A percentile compares a stretch with the other conserved stretches of the same genome.
Evolutionary conservation across 768 basidiomycete species (phyloP).

Genomic region (Rhizopogon vesiculosus): DNA sequence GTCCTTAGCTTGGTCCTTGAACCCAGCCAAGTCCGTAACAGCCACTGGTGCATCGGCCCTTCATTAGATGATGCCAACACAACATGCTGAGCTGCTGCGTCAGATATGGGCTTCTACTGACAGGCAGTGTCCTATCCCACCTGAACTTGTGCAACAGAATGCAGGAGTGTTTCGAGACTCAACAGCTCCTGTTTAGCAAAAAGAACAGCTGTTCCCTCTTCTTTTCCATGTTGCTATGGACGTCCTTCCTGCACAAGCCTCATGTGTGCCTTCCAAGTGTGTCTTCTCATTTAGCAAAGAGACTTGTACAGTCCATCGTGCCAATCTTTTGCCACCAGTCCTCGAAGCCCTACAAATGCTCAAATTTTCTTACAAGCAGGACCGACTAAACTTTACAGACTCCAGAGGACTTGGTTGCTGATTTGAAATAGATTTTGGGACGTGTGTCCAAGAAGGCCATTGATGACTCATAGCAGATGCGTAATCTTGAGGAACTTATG

Average conservation of each 20-base stretch:
- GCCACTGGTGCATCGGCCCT: too few relatives aligned
- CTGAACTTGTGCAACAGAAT: too few relatives aligned
- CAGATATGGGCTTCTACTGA: too few relatives aligned
- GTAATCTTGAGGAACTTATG: not conserved
- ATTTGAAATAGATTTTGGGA: not conserved
- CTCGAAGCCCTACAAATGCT: constrained; percentile 17
- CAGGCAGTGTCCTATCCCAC: too few relatives aligned
- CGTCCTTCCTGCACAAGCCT: constrained; percentile 16
- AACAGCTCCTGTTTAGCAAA: too few relatives aligned
- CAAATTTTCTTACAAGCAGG: constrained; percentile 11
- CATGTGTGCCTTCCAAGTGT: constrained; percentile 16
- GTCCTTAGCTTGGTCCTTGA: too few relatives aligned
- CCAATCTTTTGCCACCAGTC: constrained; percentile 11
- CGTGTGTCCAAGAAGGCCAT: not conserved
- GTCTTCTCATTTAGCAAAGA: constrained; percentile 24
- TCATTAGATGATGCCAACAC: too few relatives aligned
- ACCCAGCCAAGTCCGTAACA: too few relatives aligned
- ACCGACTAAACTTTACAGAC: not conserved
- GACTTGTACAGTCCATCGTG: constrained; percentile 19
- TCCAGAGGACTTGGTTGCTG: too few relatives aligned
- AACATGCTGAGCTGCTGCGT: too few relatives aligned
- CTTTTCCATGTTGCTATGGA: constrained; percentile 11
- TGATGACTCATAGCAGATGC: not conserved
- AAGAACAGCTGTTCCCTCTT: not conserved
- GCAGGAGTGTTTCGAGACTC: too few relatives aligned